A percentile compares a stretch with the other conserved stretches of the same genome.
Conservation (phyloP, 208 protist genomes). For the Trypanosoma boissoni region DNA sequence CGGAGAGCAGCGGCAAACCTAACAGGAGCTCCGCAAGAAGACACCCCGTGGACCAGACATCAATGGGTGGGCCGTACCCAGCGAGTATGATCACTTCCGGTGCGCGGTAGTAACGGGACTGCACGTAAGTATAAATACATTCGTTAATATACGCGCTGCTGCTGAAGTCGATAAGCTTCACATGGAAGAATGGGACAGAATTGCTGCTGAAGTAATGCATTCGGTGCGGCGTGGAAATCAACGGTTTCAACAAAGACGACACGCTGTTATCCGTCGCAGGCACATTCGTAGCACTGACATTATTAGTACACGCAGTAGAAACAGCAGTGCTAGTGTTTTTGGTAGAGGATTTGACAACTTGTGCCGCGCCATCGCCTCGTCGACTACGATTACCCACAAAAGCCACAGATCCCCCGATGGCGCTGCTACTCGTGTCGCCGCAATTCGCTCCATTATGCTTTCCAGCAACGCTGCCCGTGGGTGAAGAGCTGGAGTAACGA, state of each 20-base stretch:
- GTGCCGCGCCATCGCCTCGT: too few species aligned
- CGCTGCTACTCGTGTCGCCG: background rate
- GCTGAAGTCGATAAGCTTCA: conserved; percentile 98
- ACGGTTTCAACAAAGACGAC: too few species aligned
- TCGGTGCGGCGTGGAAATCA: background rate
- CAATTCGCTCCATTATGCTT: too few species aligned
- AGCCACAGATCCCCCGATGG: background rate
- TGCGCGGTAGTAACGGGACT: conserved; percentile 96
- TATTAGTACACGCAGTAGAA: too few species aligned
- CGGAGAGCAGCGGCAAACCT: conserved; percentile 94
- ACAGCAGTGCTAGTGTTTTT: too few species aligned
- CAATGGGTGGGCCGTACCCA: conserved; percentile 90
- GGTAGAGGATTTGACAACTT: too few species aligned
- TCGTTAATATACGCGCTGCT: conserved; percentile 92
- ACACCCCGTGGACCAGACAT: conserved; percentile 98
- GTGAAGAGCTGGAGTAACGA: conserved; percentile 42
- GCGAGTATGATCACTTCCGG: conserved; percentile 96
- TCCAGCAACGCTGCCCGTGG: too few species aligned
- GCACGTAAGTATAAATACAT: conserved; percentile 78
- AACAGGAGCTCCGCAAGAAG: conserved; percentile 94
- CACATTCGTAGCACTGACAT: too few species aligned
- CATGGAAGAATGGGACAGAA: conserved; percentile 36
- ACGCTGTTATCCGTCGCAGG: too few species aligned
- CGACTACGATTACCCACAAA: background rate
- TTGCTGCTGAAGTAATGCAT: conserved; percentile 11